Percentiles rank a stretch among this genome's conserved stretches.
Evolutionary conservation across 2,329 filamentous ascomycete genomes (phyloP).

Genomic region (Aspergillus ochraceoroseus): DNA sequence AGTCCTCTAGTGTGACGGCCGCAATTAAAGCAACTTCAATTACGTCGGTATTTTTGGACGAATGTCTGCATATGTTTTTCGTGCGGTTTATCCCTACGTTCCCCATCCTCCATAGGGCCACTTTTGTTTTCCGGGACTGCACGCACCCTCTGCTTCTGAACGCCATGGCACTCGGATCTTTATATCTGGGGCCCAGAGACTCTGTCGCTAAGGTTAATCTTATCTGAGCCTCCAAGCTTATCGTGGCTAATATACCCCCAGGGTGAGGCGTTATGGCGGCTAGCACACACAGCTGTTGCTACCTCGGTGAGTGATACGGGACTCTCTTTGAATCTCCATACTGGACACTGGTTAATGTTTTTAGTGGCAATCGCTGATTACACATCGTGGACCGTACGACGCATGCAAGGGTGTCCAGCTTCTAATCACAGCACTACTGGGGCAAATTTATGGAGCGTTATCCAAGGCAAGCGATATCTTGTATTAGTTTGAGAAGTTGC

Average conservation of each 20-base stretch:
- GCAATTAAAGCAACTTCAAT: constrained; percentile 43
- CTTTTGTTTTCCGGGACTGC: constrained; percentile 45
- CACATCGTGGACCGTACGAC: constrained; percentile 42
- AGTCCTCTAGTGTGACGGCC: constrained; percentile 45
- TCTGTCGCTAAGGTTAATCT: constrained; percentile 36
- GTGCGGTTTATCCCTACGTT: constrained; percentile 46
- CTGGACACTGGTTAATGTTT: too few species aligned
- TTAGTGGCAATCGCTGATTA: constrained; percentile 44
- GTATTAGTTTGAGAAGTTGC: too few species aligned
- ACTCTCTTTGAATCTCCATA: too few species aligned
- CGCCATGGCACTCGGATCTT: constrained; percentile 45
- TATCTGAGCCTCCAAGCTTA: background rate
- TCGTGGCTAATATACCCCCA: constrained; percentile 11
- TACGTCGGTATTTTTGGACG: constrained; percentile 46
- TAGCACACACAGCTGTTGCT: constrained; percentile 45
- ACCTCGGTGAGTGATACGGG: constrained; percentile 36
- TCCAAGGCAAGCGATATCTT: constrained; percentile 32
- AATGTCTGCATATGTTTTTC: constrained; percentile 48
- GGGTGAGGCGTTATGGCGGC: constrained; percentile 44
- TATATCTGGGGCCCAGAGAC: constrained; percentile 44
- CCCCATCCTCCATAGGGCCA: constrained; percentile 44
- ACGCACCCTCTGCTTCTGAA: constrained; percentile 44
- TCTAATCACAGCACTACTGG: constrained; percentile 42
- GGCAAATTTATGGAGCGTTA: constrained; percentile 43
- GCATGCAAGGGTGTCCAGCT: constrained; percentile 44